Evolutionary conservation across 257 asterid species (phyloP), one percentile per base, ranked within the genome.

Genomic region (Fraxinus cuspidata): DNA sequence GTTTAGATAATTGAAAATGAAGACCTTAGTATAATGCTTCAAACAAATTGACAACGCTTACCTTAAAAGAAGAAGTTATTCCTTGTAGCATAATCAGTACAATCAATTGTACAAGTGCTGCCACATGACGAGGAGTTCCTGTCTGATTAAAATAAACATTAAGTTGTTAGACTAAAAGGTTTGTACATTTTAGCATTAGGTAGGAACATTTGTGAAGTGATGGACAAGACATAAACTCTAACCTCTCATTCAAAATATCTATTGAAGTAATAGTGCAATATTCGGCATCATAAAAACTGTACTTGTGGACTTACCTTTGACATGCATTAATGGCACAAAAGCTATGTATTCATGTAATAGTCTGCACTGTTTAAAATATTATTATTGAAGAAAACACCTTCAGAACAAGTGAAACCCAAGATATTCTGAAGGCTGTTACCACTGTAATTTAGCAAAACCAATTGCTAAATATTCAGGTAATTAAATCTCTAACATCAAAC

Each of bases 71-170:
- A 11, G 34, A 27, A 31, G 66, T 21, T 58, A 58, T 58, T n/a
- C 28, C 35, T 25, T 63, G 69, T 11, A 63, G 69, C 35, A 58
- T 21, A n/a, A 8, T 58, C 66, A 6, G 16, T 15, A 58, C 66
- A 58, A 58, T 58, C 15, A 8, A 58, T 21, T 58, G 66, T n/a
- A 21, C 15, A 21, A 58, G 66, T n/a, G 11, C 28, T 21, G 66
- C 28, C 66, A 63, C 69, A 25, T 60, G 18, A 27, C 23, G 67
- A n/a, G 68, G 68, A 60, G 29, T 60, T 60, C 68, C 68, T 60
- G 31, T 25, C 32, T 60, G 34, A 60, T 56, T 19, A 18, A 60
- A 21, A 60, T 60, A 56, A 56, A 56, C 65, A 56, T 21, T 7
- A 51, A 51, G 66, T 28, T 21, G 32, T 25, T 13, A 60, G 32